These are phyloP conservation scores for Hypoxylon trugodes DNA, from an alignment of 495 filamentous ascomycete species.

Conservation along the genomic window DNA sequence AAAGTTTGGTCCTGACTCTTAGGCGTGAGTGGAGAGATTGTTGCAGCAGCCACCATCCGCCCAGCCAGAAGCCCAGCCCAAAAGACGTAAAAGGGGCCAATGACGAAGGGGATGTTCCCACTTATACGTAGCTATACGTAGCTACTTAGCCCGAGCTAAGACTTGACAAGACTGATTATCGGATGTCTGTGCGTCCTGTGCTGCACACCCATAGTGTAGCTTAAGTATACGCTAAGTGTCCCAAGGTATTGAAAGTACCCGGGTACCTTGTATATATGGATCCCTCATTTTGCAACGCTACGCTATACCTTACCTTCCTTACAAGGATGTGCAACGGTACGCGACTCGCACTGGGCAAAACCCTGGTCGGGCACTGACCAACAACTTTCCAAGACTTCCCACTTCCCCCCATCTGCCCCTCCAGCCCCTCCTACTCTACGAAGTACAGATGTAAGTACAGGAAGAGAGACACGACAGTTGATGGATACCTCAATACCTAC, in stretches of 20 bases:
- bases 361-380: constrained; percentile 34
- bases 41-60: constrained; percentile 34
- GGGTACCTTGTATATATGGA: constrained; percentile 17
- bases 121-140: constrained; percentile 17
- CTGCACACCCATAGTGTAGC: constrained; percentile 27
- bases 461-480: too few species aligned
- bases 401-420: constrained; percentile 1
- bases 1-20: constrained; percentile 43
- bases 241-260: too few species aligned
- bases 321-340: constrained; percentile 22
- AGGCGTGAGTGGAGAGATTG: constrained; percentile 39
- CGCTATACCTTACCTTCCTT: too few species aligned
- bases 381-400: background rate
- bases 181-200: constrained; percentile 39
- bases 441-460: too few species aligned
- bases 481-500: too few species aligned
- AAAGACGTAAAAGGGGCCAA: constrained; percentile 33
- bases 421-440: background rate
- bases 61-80: constrained; percentile 30
- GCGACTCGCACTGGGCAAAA: constrained; percentile 24
- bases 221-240: too few species aligned
- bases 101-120: constrained; percentile 23
- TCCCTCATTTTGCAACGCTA: constrained; percentile 20
- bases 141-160: constrained; percentile 36
- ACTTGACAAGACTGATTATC: constrained; percentile 41